These are phyloP conservation scores for Neonectria punicea DNA, from an alignment of 2,329 filamentous ascomycete species.

Conservation along the genomic window DNA sequence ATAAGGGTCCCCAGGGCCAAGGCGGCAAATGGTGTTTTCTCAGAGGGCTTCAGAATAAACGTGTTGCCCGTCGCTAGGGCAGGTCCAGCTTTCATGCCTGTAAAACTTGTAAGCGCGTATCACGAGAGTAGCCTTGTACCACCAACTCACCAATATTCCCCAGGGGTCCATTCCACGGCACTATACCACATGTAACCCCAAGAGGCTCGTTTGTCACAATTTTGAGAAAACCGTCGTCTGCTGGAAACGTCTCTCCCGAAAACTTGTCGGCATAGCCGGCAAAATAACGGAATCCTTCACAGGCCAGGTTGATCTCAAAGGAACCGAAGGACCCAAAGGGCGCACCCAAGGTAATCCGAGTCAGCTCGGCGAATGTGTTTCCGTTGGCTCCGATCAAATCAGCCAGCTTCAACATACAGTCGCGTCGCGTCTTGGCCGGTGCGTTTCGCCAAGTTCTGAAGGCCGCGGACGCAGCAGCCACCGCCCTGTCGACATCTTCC, in stretches of 20 bases:
- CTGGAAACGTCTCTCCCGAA: slow-evolving; percentile 39
- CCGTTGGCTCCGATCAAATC: slow-evolving; percentile 52
- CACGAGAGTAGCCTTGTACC: neutral
- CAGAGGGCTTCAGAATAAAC: slow-evolving; percentile 56
- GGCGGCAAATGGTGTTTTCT: slow-evolving; percentile 51
- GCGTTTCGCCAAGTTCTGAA: slow-evolving; percentile 56
- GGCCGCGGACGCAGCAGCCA: slow-evolving; percentile 57
- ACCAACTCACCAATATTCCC: slow-evolving; percentile 43
- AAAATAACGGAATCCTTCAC: slow-evolving; percentile 51
- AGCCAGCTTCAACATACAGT: slow-evolving; percentile 57
- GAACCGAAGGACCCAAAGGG: slow-evolving; percentile 56
- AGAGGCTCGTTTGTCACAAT: slow-evolving; percentile 42
- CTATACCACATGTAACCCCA: slow-evolving; percentile 43
- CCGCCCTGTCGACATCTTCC: slow-evolving; percentile 58
- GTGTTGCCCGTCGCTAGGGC: slow-evolving; percentile 57
- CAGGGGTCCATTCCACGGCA: slow-evolving; percentile 55
- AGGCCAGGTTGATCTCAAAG: slow-evolving; percentile 51
- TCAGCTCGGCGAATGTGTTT: slow-evolving; percentile 50
- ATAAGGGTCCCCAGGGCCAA: slow-evolving; percentile 51
- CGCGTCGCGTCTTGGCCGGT: slow-evolving; percentile 48
- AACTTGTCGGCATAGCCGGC: slow-evolving; percentile 40
- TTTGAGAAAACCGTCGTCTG: slow-evolving; percentile 33
- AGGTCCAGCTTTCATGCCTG: slow-evolving; percentile 52
- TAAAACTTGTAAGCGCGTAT: neutral
- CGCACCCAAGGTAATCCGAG: slow-evolving; percentile 57